Base-by-base conservation (phyloP, 1,284 basidiomycete genomes). In the Sutorius eximius region DNA sequence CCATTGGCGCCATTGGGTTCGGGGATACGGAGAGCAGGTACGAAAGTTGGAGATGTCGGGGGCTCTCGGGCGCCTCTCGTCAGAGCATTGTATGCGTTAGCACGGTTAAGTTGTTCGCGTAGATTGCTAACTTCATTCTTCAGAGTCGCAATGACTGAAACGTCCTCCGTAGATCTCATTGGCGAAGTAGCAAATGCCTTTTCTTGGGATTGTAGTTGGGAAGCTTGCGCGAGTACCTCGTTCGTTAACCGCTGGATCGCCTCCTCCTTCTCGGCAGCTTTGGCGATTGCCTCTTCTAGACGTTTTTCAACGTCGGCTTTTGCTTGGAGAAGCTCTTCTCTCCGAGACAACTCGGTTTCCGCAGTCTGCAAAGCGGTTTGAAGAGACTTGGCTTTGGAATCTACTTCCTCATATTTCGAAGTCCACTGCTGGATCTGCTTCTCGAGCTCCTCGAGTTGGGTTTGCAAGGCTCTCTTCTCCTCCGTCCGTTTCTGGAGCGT, bases 61-160 rank as follows among this genome's bases (percentile, higher is more conserved):
- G 89, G 87, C 40, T 92, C 88, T 18, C 87, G 83, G 37, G 80
- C 68, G 24, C 86, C 83, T 54, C 86, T 83, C 9, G 91, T 95
- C 49, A 95, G 79, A 16, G 84, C 81, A 63, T 92, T 93, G 61
- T 95, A 81, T 6, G 96, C 93, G 67, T 94, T 94, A 20, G 95
- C 89, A 30, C 97, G 86, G 67, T 95, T 95, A 60, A 99, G 86
- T 71, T 99, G 96, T 70, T 99, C 97, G 57, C 94, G 91, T 49
- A 99, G 78, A 60, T 77, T 87, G 71, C 89, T 87, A 59, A 99
- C 87, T 77, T 99, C 97, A 62, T 85, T 90, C 72, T 97, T 93
- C 66, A 99, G 83, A 0, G 89, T 88, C 59, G 86, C 78, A 56
- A 98, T 93, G 29, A 95, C 89, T 11, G 89, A 89, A 54, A 78